These are phyloP conservation scores for Zelopaecilomyces penicillatus DNA, from an alignment of 2,329 filamentous ascomycete species.

Conservation along the genomic window DNA sequence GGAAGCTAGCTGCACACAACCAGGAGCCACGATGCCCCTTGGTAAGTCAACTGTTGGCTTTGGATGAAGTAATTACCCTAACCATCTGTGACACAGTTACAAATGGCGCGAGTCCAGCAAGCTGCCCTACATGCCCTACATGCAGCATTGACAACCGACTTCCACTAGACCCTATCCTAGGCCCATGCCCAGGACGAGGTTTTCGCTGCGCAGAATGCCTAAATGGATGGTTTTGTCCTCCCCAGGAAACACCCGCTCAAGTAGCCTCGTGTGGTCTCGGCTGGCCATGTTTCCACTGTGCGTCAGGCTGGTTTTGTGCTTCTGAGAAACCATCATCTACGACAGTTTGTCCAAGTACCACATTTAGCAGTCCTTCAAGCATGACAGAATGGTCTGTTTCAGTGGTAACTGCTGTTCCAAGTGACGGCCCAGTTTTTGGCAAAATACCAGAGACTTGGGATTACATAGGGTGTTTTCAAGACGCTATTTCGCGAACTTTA, in stretches of 20 bases:
- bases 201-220: constrained; percentile 21
- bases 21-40: too few relatives aligned
- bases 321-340: constrained; percentile 2
- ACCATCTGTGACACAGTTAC: too few relatives aligned
- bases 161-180: neutral
- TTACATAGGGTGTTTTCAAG: constrained; percentile 25
- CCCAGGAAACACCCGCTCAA: constrained; percentile 22
- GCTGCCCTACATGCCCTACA: too few relatives aligned
- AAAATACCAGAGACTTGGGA: constrained; percentile 14
- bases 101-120: too few relatives aligned
- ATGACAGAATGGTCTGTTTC: neutral
- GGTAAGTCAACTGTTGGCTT: too few relatives aligned
- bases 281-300: constrained; percentile 24
- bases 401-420: neutral
- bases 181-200: constrained; percentile 18
- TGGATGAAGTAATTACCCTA: too few relatives aligned
- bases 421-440: neutral
- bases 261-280: constrained; percentile 20
- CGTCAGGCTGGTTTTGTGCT: constrained; percentile 21
- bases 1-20: too few relatives aligned
- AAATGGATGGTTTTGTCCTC: constrained; percentile 24
- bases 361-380: neutral
- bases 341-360: neutral
- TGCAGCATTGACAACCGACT: too few relatives aligned
- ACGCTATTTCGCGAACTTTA: constrained; percentile 15